Evolutionary conservation across 306 rosid species (phyloP), one percentile per base, ranked within the genome.

Genomic region (Quercus glauca): DNA sequence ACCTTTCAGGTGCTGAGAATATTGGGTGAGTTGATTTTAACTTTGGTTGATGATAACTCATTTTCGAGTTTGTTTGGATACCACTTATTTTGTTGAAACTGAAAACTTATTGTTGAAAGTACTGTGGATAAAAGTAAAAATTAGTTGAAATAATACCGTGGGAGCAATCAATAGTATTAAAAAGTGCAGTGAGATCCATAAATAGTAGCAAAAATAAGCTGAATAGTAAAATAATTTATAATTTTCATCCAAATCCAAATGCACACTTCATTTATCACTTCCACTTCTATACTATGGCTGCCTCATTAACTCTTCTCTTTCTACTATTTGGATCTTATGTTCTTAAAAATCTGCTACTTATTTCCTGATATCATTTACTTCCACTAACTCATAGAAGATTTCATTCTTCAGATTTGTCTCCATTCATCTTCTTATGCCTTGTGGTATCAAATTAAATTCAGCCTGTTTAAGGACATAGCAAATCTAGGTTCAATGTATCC

Each of bases 1-100:
- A 94, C 81, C 98, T 94, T 80, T 89, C 98, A n/a, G 96, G 96
- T 73, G 97, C 97, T 55, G 97, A 94, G 85, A 94, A 94, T 83
- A 94, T 94, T 74, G 98, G 98, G 98, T 88, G 80, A 78, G 95
- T 72, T 58, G 12, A 10, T 77, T 26, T 11, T 76, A 49, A 3
- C 63, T 31, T 5, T 4, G 35, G 20, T 41, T 41, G 11, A 59
- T 65, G 45, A 65, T 31, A 15, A 28, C 49, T 3, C 25, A 31
- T 18, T 5, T 63, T 31, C 33, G 33, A 5, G 33, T 4, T 1
- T 31, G 33, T 31, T 31, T 31, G 5, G 33, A 31, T 31, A 31
- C 33, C 0, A 31, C 0, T 31, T 31, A 31, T 4, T 31, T 31
- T 4, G 1, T 1, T 31, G 5, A 31, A 31, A 31, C 5, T 31